Base-by-base conservation (phyloP, 306 rosid species). In the Cucurbita argyrosperma region DNA sequence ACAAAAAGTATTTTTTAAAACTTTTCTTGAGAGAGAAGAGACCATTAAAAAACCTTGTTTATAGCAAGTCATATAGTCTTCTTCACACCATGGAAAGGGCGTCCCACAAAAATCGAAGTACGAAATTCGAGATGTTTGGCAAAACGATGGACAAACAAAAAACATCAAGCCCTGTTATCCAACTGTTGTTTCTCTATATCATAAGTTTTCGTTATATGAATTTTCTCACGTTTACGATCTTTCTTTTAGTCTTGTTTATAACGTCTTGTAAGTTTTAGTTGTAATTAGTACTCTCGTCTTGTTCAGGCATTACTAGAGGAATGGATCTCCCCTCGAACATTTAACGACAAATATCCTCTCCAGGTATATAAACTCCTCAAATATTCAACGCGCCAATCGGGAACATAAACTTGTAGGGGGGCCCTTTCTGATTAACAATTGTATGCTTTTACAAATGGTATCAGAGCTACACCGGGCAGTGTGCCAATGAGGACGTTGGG, bases 251-350 rank as follows among this genome's bases (percentile, higher is more conserved):
- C 7, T 40, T 62, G 14, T 26, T 61, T 53, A 38, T 19, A 4
- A 60, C 4, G 30, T 51, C 7, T 70, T 35, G 26, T 4, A 70
- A 30, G 23, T 70, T 66, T 50, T 26, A 14, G 23, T 47, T 72
- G 23, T 21, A 38, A 54, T 37, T 10, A 18, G 16, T 19, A 5
- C 11, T 62, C 9, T 59, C 75, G n/a, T 37, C 35, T 54, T 80
- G 72, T 74, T 75, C 87, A 91, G 99, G 99, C 99, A 81, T 84
- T 94, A 76, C 90, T 94, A 56, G 98, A 94, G 85, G 99, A 94
- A 77, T 92, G 92, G 92, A 86, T 94, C 49, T 73, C 86, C 10
- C 79, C 82, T 39, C 87, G 89, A 40, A 81, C 89, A 47, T 84
- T 86, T 76, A 83, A 53, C 39, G 98, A 87, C 49, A 89, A 87